Evolutionary conservation across 352 stramenopile species (phyloP).

Genomic region (Phytopythium ostracodes): DNA sequence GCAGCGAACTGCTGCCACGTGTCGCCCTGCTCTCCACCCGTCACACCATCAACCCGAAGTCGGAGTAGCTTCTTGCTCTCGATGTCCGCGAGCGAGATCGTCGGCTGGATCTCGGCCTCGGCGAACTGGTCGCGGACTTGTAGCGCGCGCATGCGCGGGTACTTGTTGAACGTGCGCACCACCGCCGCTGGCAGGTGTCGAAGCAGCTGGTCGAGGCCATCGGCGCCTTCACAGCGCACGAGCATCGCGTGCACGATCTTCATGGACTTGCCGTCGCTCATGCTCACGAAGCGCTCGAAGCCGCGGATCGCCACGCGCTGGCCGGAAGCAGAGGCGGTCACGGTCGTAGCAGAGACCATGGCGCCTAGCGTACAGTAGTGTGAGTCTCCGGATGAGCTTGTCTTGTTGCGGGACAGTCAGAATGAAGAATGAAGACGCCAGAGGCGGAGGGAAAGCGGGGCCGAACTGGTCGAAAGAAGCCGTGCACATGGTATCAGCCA

Average conservation of each 20-base stretch:
- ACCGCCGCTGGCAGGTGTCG: conserved; percentile 20
- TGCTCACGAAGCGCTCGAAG: conserved; percentile 28
- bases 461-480: too few relatives aligned
- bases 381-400: background rate
- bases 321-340: background rate
- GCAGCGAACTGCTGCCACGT: conserved; percentile 21
- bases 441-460: too few relatives aligned
- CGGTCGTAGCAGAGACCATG: background rate
- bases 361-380: too few relatives aligned
- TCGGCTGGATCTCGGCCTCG: conserved; percentile 23
- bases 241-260: conserved; percentile 32
- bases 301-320: conserved; percentile 21
- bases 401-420: too few relatives aligned
- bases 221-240: conserved; percentile 10
- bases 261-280: conserved; percentile 16
- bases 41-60: conserved; percentile 3
- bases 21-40: background rate
- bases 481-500: too few relatives aligned
- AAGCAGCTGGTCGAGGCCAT: conserved; percentile 13
- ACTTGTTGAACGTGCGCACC: conserved; percentile 34
- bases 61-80: conserved; percentile 10
- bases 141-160: conserved; percentile 33
- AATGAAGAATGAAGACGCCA: too few relatives aligned
- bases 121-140: conserved; percentile 24
- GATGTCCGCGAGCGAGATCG: conserved; percentile 17